These are phyloP conservation scores for Microsporum audouinii DNA, from an alignment of 2,329 filamentous ascomycete species.

Conservation along the genomic window DNA sequence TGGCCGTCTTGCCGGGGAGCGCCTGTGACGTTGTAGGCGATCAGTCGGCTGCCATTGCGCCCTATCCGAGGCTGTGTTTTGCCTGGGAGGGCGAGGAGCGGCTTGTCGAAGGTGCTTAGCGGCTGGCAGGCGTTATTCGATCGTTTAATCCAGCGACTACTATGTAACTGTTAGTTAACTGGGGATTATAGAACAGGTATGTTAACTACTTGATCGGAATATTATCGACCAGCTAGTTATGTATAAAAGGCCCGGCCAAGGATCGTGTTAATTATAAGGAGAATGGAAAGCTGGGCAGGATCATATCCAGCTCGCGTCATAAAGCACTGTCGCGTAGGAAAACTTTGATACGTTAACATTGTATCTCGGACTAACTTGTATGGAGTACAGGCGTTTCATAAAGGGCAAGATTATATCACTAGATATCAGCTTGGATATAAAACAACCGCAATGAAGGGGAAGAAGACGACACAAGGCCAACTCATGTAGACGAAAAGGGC, in stretches of 20 bases:
- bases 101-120: constrained; percentile 54
- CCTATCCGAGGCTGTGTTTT: constrained; percentile 55
- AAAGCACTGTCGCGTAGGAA: neutral
- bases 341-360: neutral
- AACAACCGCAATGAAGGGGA: neutral
- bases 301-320: neutral
- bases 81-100: constrained; percentile 57
- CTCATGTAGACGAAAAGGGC: neutral
- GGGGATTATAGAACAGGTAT: too few relatives aligned
- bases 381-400: neutral
- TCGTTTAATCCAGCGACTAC: too few relatives aligned
- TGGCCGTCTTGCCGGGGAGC: constrained; percentile 56
- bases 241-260: too few relatives aligned
- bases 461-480: neutral
- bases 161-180: too few relatives aligned
- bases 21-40: constrained; percentile 58
- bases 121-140: constrained; percentile 38
- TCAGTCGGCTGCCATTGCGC: constrained; percentile 38
- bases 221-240: too few relatives aligned
- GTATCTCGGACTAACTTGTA: neutral
- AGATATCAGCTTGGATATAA: neutral
- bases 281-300: neutral
- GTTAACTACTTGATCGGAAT: too few relatives aligned
- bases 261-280: neutral
- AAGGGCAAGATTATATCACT: neutral